These are phyloP conservation scores for Fusarium irregulare DNA, from an alignment of 2,329 filamentous ascomycete species.

Conservation along the genomic window DNA sequence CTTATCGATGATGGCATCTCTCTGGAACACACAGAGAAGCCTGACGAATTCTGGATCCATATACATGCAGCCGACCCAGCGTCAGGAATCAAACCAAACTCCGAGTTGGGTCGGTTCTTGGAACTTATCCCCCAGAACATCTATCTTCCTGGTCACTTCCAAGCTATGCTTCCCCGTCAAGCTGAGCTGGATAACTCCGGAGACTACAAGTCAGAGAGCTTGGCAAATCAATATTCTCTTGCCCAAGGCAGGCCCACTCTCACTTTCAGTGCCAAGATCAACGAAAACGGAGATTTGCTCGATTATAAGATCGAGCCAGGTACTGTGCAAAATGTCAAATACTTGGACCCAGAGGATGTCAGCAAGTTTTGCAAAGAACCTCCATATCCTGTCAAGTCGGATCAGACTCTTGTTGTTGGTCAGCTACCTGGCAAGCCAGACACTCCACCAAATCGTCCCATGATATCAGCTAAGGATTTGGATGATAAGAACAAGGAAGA, in stretches of 20 bases:
- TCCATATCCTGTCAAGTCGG: slow-evolving; percentile 31
- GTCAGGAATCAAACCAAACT: slow-evolving; percentile 71
- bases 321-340: slow-evolving; percentile 65
- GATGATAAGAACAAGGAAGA: slow-evolving; percentile 57
- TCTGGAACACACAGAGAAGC: slow-evolving; percentile 66
- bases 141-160: slow-evolving; percentile 68
- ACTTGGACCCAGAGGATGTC: slow-evolving; percentile 65
- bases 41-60: slow-evolving; percentile 77
- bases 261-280: slow-evolving; percentile 71
- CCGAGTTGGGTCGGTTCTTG: slow-evolving; percentile 69
- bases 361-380: slow-evolving; percentile 56
- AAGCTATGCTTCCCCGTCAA: slow-evolving; percentile 66
- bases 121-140: slow-evolving; percentile 69
- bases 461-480: slow-evolving; percentile 59
- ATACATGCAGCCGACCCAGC: slow-evolving; percentile 83
- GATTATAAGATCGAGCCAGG: slow-evolving; percentile 67
- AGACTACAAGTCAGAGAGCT: slow-evolving; percentile 50
- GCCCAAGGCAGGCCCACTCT: slow-evolving; percentile 63
- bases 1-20: slow-evolving; percentile 87
- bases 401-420: slow-evolving; percentile 48
- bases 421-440: slow-evolving; percentile 28
- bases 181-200: slow-evolving; percentile 46
- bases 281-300: slow-evolving; percentile 63
- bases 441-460: slow-evolving; percentile 52
- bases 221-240: slow-evolving; percentile 67